Evolutionary conservation across 768 basidiomycete genomes (phyloP), one percentile per base, ranked within the genome.

Genomic region (Termitomyces sp.): DNA sequence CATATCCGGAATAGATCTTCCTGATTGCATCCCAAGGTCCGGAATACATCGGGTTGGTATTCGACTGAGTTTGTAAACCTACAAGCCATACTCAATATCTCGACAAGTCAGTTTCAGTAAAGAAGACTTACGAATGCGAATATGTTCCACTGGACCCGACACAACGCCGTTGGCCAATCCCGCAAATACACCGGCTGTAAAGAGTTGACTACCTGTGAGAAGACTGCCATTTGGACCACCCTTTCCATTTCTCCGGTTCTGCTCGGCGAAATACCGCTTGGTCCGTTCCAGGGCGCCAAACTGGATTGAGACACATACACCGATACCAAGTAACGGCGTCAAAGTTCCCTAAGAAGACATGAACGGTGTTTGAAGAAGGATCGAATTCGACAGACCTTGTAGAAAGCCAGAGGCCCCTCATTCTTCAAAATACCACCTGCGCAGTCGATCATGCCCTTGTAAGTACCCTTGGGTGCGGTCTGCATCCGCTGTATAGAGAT

Each of bases 61-160:
- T 81, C 7, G 89, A 86, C 68, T 98, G 96, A 1, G 91, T 95
- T 73, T 98, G 96, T 25, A 98, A 75, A 54, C 94, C 92, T 95
- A 60, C 12, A 37, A 61, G 21, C n/a, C 17, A 42, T 10, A 52
- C 30, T 52, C 21, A 27, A 28, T 27, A 44, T 37, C 30, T 52
- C 51, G 34, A 40, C 43, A 39, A 17, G 54, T 64, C 28, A 39
- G 41, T n/a, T 51, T 40, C 25, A 43, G 32, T 16, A 17, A 11
- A n/a, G 46, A 19, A 14, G 30, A 76, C 89, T 68, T 62, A 93
- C 92, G 86, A 61, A 98, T 98, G 74, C 95, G 91, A 68, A 98
- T 94, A 67, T 98, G 95, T 70, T 98, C 95, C 17, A 98, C 95
- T 6, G 95, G 96, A 1, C 94, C 94, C 0, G 94, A 95, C 37